These are phyloP conservation scores for Schwanniomyces occidentalis DNA, from an alignment of 805 yeast genomes.

Conservation along the genomic window DNA sequence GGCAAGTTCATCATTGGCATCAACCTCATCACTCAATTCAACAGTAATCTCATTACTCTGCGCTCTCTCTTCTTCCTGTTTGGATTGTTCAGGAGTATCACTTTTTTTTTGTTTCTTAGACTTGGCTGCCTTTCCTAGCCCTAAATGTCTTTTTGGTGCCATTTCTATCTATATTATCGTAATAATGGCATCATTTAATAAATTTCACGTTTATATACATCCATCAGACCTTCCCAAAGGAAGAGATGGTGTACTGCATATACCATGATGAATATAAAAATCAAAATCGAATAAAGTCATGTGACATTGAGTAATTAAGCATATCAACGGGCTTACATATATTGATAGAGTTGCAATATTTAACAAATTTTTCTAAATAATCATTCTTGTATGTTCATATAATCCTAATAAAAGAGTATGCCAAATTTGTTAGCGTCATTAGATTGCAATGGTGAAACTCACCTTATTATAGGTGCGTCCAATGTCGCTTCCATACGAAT, in stretches of 20 bases:
- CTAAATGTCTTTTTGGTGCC: slow-evolving; percentile 36
- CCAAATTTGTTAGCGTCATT: slow-evolving; percentile 37
- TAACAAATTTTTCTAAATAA: too few species aligned
- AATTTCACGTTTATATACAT: too few species aligned
- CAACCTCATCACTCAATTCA: slow-evolving; percentile 67
- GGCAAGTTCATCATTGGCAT: slow-evolving; percentile 75
- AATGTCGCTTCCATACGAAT: slow-evolving; percentile 50
- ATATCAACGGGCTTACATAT: neutral
- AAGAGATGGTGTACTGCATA: slow-evolving; percentile 1
- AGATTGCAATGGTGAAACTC: slow-evolving; percentile 51
- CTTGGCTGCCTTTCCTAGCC: slow-evolving; percentile 49
- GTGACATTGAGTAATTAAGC: slow-evolving; percentile 11
- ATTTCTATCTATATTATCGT: slow-evolving; percentile 6
- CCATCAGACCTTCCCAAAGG: too few species aligned
- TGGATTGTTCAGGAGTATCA: slow-evolving; percentile 8
- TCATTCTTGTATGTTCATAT: too few species aligned
- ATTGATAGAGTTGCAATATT: slow-evolving; percentile 4
- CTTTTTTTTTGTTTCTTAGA: slow-evolving; percentile 40
- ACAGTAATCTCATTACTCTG: slow-evolving; percentile 42
- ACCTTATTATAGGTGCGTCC: slow-evolving; percentile 57
- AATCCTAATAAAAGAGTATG: slow-evolving; percentile 6
- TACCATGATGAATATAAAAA: neutral
- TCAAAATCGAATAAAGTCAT: slow-evolving; percentile 2
- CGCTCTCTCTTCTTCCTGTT: slow-evolving; percentile 14
- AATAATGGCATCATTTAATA: too few species aligned